phyloP scores from a whole-genome alignment of 2,329 filamentous ascomycete species.

The Alternaria longipes region DNA sequence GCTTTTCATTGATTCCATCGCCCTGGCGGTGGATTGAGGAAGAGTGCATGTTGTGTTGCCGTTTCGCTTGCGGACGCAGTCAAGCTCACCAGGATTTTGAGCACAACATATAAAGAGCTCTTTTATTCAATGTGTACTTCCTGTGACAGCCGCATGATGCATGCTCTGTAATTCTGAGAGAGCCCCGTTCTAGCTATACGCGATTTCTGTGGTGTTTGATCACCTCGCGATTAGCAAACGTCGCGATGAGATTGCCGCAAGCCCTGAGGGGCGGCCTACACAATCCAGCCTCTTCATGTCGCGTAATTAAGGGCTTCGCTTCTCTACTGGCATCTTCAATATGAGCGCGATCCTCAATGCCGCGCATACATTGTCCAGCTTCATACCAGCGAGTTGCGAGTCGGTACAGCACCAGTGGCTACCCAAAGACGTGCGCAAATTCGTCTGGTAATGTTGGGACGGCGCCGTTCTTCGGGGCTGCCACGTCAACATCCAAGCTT shows the following conservation, averaged over 20 bases:
- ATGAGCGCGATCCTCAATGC: not conserved
- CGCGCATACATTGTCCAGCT: not conserved
- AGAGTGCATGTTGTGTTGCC: slow-evolving; percentile 28
- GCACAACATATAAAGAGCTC: no score
- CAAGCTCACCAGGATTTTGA: no score
- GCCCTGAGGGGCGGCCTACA: not conserved
- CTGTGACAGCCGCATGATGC: not conserved
- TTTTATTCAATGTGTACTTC: no score
- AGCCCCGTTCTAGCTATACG: not conserved
- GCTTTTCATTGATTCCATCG: slow-evolving; percentile 51
- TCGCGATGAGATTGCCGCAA: not conserved
- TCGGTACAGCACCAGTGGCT: not conserved
- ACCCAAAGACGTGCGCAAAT: not conserved
- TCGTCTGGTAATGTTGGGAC: not conserved
- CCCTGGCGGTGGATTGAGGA: slow-evolving; percentile 50
- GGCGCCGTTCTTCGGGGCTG: not conserved
- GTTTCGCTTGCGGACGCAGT: no score
- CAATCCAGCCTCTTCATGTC: not conserved
- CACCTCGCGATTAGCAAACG: not conserved
- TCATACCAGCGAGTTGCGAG: not conserved
- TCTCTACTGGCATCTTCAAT: not conserved
- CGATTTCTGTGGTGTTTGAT: not conserved
- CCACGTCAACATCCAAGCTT: not conserved
- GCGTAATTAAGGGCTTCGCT: not conserved
- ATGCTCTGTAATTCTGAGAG: not conserved